Evolutionary conservation across 441 rosid species (phyloP).

Genomic region (Pelargonium citronellum): DNA sequence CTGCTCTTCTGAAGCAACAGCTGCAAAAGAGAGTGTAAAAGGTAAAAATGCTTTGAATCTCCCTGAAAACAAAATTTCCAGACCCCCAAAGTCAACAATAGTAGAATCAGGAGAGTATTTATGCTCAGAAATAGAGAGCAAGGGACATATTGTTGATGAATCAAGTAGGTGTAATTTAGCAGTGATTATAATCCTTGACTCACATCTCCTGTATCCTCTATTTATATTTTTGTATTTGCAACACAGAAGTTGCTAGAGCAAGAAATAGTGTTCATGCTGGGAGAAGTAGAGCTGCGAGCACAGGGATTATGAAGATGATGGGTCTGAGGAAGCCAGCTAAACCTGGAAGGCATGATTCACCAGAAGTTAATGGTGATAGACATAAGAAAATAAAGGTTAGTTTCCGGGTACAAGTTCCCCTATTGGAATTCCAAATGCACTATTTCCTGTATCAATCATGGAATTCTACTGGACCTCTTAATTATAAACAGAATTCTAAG

Average conservation of each 20-base stretch:
- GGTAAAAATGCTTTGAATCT: constrained; percentile 23
- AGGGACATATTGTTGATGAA: constrained; percentile 32
- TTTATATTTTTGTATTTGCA: constrained; percentile 20
- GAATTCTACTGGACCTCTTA: constrained; percentile 10
- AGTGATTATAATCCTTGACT: constrained; percentile 13
- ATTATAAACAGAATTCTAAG: constrained; percentile 14
- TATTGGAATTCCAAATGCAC: too few species aligned
- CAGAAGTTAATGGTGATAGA: constrained; percentile 28
- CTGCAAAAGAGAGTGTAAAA: constrained; percentile 21
- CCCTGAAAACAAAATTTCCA: constrained; percentile 27
- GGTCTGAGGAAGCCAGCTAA: constrained; percentile 48
- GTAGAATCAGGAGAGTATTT: constrained; percentile 32
- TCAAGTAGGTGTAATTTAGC: constrained; percentile 32
- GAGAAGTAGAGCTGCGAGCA: constrained; percentile 34
- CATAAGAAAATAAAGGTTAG: constrained; percentile 44
- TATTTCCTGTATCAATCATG: constrained; percentile 1
- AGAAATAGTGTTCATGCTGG: constrained; percentile 26
- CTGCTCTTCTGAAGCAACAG: constrained; percentile 19
- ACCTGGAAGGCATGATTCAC: constrained; percentile 27
- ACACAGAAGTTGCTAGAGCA: constrained; percentile 35
- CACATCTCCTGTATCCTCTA: constrained; percentile 14
- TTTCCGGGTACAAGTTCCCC: too few species aligned
- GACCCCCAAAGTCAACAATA: constrained; percentile 28
- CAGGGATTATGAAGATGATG: constrained; percentile 53
- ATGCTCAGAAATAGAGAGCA: constrained; percentile 35